Percentiles rank a stretch among this genome's conserved stretches.
Evolutionary conservation across 768 basidiomycete genomes (phyloP).

Genomic region (Rhizopogon vesiculosus): DNA sequence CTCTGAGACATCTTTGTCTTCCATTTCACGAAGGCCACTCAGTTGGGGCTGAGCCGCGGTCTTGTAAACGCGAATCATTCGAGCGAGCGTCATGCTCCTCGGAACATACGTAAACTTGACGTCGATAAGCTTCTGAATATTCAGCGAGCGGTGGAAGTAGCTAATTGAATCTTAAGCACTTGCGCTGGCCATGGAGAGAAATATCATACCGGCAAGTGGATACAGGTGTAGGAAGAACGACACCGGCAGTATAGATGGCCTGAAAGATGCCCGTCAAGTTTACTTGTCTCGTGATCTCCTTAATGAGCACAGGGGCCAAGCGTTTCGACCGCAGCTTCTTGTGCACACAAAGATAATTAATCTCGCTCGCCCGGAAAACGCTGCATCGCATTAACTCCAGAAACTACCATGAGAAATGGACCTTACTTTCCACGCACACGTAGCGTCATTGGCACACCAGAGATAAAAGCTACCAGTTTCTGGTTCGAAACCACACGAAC

Average conservation of each 20-base stretch:
- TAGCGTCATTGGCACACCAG: conserved; percentile 82
- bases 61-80: conserved; percentile 77
- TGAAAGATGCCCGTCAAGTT: conserved; percentile 91
- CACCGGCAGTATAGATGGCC: conserved; percentile 94
- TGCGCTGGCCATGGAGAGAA: background rate
- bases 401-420: background rate
- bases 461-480: conserved; percentile 95
- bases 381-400: conserved; percentile 33
- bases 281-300: conserved; percentile 92
- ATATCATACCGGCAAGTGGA: conserved; percentile 67
- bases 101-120: conserved; percentile 87
- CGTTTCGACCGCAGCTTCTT: conserved; percentile 97
- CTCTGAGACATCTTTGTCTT: conserved; percentile 66
- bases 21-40: conserved; percentile 83
- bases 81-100: conserved; percentile 83
- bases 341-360: conserved; percentile 97
- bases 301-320: conserved; percentile 92
- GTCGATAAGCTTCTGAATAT: conserved; percentile 89
- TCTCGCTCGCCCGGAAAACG: conserved; percentile 72
- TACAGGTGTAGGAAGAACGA: conserved; percentile 91
- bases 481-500: conserved; percentile 87
- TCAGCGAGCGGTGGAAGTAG: conserved; percentile 89
- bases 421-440: conserved; percentile 82
- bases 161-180: conserved; percentile 32
- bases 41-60: conserved; percentile 48